Evolutionary conservation across 768 basidiomycete species (phyloP), one percentile per base, ranked within the genome.

Genomic region (Panaeolus papilionaceus): DNA sequence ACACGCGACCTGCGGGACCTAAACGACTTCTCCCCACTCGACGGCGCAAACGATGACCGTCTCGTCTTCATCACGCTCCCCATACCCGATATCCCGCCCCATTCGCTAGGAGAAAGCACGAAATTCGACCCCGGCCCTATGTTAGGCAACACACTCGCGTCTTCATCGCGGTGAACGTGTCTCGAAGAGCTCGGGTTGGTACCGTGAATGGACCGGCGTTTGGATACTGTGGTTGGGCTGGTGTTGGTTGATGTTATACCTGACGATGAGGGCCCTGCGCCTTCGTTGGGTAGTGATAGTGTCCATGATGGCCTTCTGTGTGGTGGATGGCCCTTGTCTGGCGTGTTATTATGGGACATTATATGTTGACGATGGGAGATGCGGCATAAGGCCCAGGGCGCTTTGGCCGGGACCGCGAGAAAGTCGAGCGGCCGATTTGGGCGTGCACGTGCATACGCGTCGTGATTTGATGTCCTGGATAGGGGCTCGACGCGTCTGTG

Each of bases 281-380:
- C 49, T 12, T 63, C 63, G 63, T 76, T 75, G 10, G 71, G 66
- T 23, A 73, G 58, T 33, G 75, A 76, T 5, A 74, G 70, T 8
- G 75, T 69, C 76, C 76, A 76, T 70, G 75, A 77, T 26, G 76
- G 76, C 64, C 73, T 69, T 49, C 75, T 67, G 6, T 62, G 47
- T 23, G 47, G 4, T 51, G 47, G 47, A 23, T 23, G 47, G 12
- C 47, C 47, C 20, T 51, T 51, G 26, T 51, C 47, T 51, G 47
- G 20, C 23, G 20, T 51, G 23, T 23, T 51, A 51, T 51, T 51
- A 51, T 26, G 47, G 47, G 47, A 51, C 47, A 51, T 51, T 23
- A 9, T 9, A 7, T 23, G 6, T 51, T 51, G 47, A 23, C 47
- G 47, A 26, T 51, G 47, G 47, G n/a, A 26, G 47, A 18, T 7